phyloP scores from a whole-genome alignment of 1,284 basidiomycete species.

The Cryptococcus deneoformans region DNA sequence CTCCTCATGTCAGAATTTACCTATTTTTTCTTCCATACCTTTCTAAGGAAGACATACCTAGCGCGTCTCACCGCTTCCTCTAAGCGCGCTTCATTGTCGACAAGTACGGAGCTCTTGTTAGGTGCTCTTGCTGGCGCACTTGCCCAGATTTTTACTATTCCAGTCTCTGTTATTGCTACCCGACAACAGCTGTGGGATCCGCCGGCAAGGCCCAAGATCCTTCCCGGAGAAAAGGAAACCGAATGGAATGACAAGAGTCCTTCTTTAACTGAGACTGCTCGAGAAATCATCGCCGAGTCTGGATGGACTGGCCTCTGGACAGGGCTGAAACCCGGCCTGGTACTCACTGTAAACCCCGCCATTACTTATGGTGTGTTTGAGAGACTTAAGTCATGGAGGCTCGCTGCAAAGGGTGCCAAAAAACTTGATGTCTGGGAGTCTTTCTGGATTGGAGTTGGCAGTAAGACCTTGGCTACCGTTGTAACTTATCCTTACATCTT shows the following conservation, averaged over 20 bases:
- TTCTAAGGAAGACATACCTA: slow-evolving; percentile 62
- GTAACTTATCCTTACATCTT: slow-evolving; percentile 59
- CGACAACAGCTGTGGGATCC: slow-evolving; percentile 82
- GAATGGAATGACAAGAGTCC: slow-evolving; percentile 12
- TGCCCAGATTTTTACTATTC: slow-evolving; percentile 98
- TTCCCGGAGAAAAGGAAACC: not conserved
- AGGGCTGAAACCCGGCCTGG: slow-evolving; percentile 86
- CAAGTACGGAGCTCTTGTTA: slow-evolving; percentile 76
- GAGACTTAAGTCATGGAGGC: slow-evolving; percentile 64
- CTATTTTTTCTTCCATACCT: slow-evolving; percentile 99
- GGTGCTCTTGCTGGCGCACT: slow-evolving; percentile 91
- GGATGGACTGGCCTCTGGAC: slow-evolving; percentile 92
- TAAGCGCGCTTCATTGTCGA: slow-evolving; percentile 56
- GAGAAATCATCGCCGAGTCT: slow-evolving; percentile 88
- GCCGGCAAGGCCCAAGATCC: slow-evolving; percentile 2
- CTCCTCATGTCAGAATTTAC: slow-evolving; percentile 72
- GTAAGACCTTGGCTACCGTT: slow-evolving; percentile 93
- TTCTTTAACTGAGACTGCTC: slow-evolving; percentile 62
- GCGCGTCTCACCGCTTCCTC: slow-evolving; percentile 18
- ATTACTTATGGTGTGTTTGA: slow-evolving; percentile 98
- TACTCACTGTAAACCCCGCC: slow-evolving; percentile 94
- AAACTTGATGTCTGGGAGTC: slow-evolving; percentile 61
- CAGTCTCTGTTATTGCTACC: slow-evolving; percentile 95
- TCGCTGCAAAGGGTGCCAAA: slow-evolving; percentile 26
- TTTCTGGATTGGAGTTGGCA: slow-evolving; percentile 87